phyloP scores from a whole-genome alignment of 768 basidiomycete genomes.

The Inosperma sp. region DNA sequence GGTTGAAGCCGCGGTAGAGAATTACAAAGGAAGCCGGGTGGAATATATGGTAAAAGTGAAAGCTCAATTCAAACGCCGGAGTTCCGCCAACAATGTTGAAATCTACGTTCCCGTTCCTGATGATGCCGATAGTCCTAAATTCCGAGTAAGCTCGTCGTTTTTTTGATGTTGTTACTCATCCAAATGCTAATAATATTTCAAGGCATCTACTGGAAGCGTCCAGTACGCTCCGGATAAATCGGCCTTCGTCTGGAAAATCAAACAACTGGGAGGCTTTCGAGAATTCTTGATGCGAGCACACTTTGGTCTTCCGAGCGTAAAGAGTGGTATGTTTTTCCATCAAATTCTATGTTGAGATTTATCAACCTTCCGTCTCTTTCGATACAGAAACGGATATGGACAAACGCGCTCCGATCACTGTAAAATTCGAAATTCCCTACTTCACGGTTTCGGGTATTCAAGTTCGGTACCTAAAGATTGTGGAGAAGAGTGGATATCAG shows the following conservation, averaged over 20 bases:
- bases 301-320: conserved; percentile 92
- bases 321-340: conserved; percentile 60
- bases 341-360: neutral
- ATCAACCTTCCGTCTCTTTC: neutral
- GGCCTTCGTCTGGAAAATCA: conserved; percentile 99
- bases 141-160: conserved; percentile 59
- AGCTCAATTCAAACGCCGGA: conserved; percentile 96
- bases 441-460: conserved; percentile 98
- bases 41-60: conserved; percentile 96
- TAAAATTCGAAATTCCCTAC: conserved; percentile 98
- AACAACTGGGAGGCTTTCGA: conserved; percentile 90
- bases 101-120: conserved; percentile 99
- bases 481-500: conserved; percentile 98
- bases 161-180: neutral
- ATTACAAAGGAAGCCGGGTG: conserved; percentile 86
- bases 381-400: conserved; percentile 74
- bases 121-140: conserved; percentile 96
- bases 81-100: conserved; percentile 97
- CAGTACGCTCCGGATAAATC: conserved; percentile 98
- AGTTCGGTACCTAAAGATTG: conserved; percentile 96
- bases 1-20: conserved; percentile 96
- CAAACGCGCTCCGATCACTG: conserved; percentile 90
- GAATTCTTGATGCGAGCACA: conserved; percentile 99
- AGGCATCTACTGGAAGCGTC: conserved; percentile 94
- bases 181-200: neutral